Conservation (phyloP, 2,329 filamentous ascomycete species). For the Cordyceps cicadae region DNA sequence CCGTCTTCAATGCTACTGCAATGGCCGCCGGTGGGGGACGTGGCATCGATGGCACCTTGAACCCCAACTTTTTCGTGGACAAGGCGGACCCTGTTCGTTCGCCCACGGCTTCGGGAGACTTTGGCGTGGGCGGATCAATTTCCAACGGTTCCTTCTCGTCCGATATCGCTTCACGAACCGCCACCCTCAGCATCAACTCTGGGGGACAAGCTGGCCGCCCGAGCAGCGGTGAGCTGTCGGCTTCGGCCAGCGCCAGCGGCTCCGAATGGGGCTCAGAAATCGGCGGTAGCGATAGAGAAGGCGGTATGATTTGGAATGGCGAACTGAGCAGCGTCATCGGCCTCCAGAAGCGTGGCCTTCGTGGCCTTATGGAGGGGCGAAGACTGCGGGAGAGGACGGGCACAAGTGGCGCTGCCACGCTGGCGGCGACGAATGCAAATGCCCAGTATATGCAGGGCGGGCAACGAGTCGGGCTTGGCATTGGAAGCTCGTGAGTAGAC, state of each 20-base stretch:
- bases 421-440: conserved; percentile 22
- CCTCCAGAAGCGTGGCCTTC: conserved; percentile 82
- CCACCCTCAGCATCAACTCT: conserved; percentile 42
- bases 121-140: conserved; percentile 24
- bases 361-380: conserved; percentile 90
- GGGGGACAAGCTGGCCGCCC: conserved; percentile 28
- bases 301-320: conserved; percentile 59
- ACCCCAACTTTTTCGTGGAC: conserved; percentile 54
- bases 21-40: conserved; percentile 94
- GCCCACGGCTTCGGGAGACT: conserved; percentile 26
- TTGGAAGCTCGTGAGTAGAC: conserved; percentile 35
- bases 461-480: conserved; percentile 44
- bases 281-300: conserved; percentile 40
- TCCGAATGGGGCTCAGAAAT: conserved; percentile 50
- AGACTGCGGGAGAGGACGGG: conserved; percentile 68
- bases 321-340: conserved; percentile 87
- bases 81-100: conserved; percentile 35
- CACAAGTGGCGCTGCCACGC: conserved; percentile 26
- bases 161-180: conserved; percentile 27
- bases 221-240: conserved; percentile 40
- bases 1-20: conserved; percentile 94
- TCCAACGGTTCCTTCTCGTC: conserved; percentile 22
- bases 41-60: conserved; percentile 61
- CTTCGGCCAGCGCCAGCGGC: conserved; percentile 42
- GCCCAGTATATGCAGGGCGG: conserved; percentile 20